Conservation (phyloP, 2,329 filamentous ascomycete genomes). For the Cercospora sesami region DNA sequence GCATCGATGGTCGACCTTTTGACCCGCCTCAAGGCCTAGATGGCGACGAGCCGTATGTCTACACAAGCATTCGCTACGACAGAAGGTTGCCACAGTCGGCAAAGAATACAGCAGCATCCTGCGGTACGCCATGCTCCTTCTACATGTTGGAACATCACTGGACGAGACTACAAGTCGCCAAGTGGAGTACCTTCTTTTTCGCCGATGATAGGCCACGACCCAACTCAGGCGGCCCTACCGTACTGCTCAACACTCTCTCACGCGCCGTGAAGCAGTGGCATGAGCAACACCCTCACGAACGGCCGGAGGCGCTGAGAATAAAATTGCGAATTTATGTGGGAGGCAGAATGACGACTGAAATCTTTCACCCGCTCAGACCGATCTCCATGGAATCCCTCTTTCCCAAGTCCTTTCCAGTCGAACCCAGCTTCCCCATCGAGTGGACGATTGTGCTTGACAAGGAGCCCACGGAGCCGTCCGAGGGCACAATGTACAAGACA, state of each 20-base stretch:
- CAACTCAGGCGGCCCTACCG: conserved; percentile 47
- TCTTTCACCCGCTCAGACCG: conserved; percentile 40
- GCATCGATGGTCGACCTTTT: background rate
- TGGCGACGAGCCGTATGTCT: conserved; percentile 26
- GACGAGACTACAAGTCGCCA: conserved; percentile 46
- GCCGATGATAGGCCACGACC: conserved; percentile 68
- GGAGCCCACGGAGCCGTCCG: conserved; percentile 51
- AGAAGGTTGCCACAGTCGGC: conserved; percentile 50
- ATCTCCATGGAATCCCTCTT: conserved; percentile 57
- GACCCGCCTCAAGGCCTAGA: conserved; percentile 6
- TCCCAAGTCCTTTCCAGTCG: conserved; percentile 55
- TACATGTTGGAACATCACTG: conserved; percentile 43
- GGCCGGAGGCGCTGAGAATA: conserved; percentile 39
- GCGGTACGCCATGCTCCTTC: conserved; percentile 40
- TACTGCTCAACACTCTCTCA: conserved; percentile 37
- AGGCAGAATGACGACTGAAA: conserved; percentile 43
- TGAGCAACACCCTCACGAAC: conserved; percentile 34
- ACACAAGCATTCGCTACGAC: conserved; percentile 60
- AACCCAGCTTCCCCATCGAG: conserved; percentile 31
- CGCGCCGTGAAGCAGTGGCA: conserved; percentile 39
- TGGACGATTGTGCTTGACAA: conserved; percentile 55
- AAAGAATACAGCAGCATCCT: conserved; percentile 34
- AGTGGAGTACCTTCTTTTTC: conserved; percentile 60
- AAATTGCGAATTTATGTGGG: conserved; percentile 59
- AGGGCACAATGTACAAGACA: conserved; percentile 86